Evolutionary conservation across 169 alveolate species (phyloP).

Genomic region (Plasmodium malariae): DNA sequence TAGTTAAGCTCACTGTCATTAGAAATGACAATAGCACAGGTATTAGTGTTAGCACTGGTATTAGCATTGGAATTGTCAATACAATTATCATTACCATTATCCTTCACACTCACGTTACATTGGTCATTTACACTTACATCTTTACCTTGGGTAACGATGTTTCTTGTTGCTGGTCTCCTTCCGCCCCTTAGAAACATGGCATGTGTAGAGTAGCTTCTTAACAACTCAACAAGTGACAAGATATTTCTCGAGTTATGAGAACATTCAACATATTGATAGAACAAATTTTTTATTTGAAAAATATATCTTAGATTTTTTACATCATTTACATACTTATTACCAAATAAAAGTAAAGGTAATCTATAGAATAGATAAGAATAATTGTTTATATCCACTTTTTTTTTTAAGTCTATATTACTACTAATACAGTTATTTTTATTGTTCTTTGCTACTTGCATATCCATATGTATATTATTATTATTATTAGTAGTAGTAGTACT

Average conservation of each 20-base stretch:
- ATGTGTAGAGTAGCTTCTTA: conserved; percentile 19
- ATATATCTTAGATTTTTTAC: conserved; percentile 20
- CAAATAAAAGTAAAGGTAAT: conserved; percentile 32
- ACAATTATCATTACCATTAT: too few species aligned
- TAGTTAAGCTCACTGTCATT: too few species aligned
- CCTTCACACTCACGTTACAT: too few species aligned
- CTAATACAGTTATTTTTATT: neutral
- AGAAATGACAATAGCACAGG: too few species aligned
- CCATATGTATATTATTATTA: conserved; percentile 2
- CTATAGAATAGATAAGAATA: conserved; percentile 48
- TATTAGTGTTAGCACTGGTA: too few species aligned
- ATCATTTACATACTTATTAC: conserved; percentile 36
- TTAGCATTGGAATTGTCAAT: too few species aligned
- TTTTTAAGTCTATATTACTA: conserved; percentile 14
- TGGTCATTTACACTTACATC: too few species aligned
- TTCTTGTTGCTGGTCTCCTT: too few species aligned
- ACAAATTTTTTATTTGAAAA: conserved; percentile 8
- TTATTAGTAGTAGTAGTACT: too few species aligned
- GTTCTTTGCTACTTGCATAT: conserved; percentile 11
- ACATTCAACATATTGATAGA: conserved; percentile 3
- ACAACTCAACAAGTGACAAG: conserved; percentile 8
- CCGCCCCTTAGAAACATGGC: conserved; percentile 3
- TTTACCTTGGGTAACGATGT: neutral
- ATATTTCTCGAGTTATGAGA: conserved; percentile 24
- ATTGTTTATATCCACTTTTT: conserved; percentile 39